These are phyloP conservation scores for Taxawa tesnikishii DNA, from an alignment of 2,329 filamentous ascomycete species.

Conservation along the genomic window DNA sequence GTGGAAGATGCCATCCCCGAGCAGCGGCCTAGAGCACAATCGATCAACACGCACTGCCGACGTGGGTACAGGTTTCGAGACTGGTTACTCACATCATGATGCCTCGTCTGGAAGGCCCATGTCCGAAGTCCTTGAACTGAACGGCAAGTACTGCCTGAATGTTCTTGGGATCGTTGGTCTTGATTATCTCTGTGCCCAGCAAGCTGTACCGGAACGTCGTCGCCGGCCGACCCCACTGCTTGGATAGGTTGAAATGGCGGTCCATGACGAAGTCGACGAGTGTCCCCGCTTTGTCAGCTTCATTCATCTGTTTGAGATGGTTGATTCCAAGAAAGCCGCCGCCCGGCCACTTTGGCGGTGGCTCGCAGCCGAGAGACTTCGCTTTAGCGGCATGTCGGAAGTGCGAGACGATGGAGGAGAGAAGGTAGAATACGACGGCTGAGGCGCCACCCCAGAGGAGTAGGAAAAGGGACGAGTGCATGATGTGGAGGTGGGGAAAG, in stretches of 20 bases:
- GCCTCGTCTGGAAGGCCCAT: constrained; percentile 14
- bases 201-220: constrained; percentile 14
- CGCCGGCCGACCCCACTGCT: constrained; percentile 12
- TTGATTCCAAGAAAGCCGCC: constrained; percentile 19
- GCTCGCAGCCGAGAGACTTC: constrained; percentile 3
- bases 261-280: constrained; percentile 17
- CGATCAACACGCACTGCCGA: too few relatives aligned
- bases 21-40: too few relatives aligned
- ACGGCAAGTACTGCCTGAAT: constrained; percentile 22
- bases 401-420: background rate
- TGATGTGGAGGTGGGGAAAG: too few relatives aligned
- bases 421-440: background rate
- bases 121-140: constrained; percentile 18
- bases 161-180: constrained; percentile 21
- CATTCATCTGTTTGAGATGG: constrained; percentile 14
- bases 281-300: constrained; percentile 13
- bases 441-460: background rate
- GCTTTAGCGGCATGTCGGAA: background rate
- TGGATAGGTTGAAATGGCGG: constrained; percentile 13
- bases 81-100: too few relatives aligned
- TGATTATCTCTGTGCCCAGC: constrained; percentile 14
- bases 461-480: background rate
- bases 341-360: constrained; percentile 11
- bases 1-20: too few relatives aligned
- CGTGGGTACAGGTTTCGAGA: too few relatives aligned